phyloP scores from a whole-genome alignment of 768 basidiomycete species.

The Ramaria sp. region DNA sequence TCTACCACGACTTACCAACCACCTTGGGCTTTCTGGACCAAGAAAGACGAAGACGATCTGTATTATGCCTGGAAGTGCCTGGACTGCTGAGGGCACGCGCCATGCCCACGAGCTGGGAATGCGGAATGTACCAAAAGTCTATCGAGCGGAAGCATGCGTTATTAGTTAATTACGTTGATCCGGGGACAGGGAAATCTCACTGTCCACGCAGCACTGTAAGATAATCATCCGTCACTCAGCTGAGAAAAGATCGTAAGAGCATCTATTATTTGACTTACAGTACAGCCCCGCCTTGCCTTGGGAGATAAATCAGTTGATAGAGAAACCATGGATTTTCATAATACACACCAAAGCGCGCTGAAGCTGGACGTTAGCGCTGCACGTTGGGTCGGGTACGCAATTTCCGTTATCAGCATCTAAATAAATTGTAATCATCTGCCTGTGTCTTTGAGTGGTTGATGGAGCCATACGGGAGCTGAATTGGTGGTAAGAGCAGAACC shows the following conservation, averaged over 20 bases:
- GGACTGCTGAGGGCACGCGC: slow-evolving; percentile 31
- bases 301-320: not conserved
- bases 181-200: not conserved
- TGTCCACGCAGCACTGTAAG: slow-evolving; percentile 7
- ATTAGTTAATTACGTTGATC: slow-evolving; percentile 20
- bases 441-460: not conserved
- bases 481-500: slow-evolving; percentile 53
- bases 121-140: slow-evolving; percentile 33
- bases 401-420: slow-evolving; percentile 48
- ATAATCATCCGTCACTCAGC: not conserved
- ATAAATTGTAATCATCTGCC: not conserved
- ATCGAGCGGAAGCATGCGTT: slow-evolving; percentile 11
- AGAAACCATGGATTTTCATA: not conserved
- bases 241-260: not conserved
- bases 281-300: slow-evolving; percentile 9
- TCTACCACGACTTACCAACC: slow-evolving; percentile 20
- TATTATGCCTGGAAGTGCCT: slow-evolving; percentile 21
- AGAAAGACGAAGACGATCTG: slow-evolving; percentile 29
- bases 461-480: slow-evolving; percentile 33
- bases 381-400: slow-evolving; percentile 62
- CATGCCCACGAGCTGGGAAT: slow-evolving; percentile 29
- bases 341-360: slow-evolving; percentile 43
- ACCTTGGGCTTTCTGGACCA: slow-evolving; percentile 29
- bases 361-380: slow-evolving; percentile 52
- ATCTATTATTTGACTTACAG: not conserved